phyloP scores from a whole-genome alignment of 495 filamentous ascomycete genomes.

The Parachaetomium inaequale region DNA sequence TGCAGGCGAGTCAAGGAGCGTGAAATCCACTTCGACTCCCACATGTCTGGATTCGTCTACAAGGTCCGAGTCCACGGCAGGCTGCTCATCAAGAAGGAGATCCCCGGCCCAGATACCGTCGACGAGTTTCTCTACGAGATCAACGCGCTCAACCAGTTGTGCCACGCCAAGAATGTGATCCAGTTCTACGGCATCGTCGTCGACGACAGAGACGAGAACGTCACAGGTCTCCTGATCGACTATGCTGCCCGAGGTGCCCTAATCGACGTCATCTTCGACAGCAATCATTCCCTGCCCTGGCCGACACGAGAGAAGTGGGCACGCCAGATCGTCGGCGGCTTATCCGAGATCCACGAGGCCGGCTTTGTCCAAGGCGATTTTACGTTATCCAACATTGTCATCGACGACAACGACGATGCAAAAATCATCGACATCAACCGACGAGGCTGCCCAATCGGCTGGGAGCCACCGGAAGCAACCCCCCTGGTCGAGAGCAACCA shows the following conservation, averaged over 20 bases:
- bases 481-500: slow-evolving; percentile 86
- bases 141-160: slow-evolving; percentile 82
- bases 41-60: slow-evolving; percentile 96
- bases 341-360: slow-evolving; percentile 90
- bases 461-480: slow-evolving; percentile 93
- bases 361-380: slow-evolving; percentile 98
- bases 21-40: slow-evolving; percentile 78
- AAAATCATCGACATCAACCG: slow-evolving; percentile 99
- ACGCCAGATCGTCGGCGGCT: slow-evolving; percentile 81
- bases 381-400: slow-evolving; percentile 94
- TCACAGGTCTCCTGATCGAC: slow-evolving; percentile 89
- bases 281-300: slow-evolving; percentile 65
- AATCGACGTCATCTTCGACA: slow-evolving; percentile 86
- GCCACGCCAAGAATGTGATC: slow-evolving; percentile 72
- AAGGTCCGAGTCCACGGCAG: slow-evolving; percentile 70
- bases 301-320: slow-evolving; percentile 82
- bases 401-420: slow-evolving; percentile 78
- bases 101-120: slow-evolving; percentile 90
- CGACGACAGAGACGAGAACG: slow-evolving; percentile 66
- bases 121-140: slow-evolving; percentile 98
- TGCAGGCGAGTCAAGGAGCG: slow-evolving; percentile 67
- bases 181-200: slow-evolving; percentile 85
- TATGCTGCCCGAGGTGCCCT: slow-evolving; percentile 85
- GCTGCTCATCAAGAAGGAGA: slow-evolving; percentile 93
- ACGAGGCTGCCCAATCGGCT: slow-evolving; percentile 90